phyloP scores from a whole-genome alignment of 2,329 filamentous ascomycete genomes.

The Fonsecaea monophora region DNA sequence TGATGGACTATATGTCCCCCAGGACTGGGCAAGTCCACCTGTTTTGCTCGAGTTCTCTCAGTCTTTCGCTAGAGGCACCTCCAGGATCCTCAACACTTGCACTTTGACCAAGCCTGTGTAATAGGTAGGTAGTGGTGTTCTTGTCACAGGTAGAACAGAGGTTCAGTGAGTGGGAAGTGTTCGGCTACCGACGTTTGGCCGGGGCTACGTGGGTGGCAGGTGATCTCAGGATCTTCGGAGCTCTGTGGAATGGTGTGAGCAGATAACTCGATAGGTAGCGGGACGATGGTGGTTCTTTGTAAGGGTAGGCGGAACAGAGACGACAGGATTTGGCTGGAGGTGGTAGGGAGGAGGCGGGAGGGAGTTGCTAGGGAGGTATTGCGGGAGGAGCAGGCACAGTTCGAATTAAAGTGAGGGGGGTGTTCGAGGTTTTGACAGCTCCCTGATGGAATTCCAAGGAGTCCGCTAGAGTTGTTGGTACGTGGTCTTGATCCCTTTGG shows the following conservation, averaged over 20 bases:
- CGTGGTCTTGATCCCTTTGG: background rate
- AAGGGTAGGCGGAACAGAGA: background rate
- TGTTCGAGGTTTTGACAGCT: slow-evolving; percentile 7
- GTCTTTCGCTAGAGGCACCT: background rate
- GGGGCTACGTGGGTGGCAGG: background rate
- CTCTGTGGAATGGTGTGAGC: background rate
- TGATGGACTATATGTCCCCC: slow-evolving; percentile 44
- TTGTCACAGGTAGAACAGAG: background rate
- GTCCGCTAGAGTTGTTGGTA: slow-evolving; percentile 8
- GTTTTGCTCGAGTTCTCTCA: background rate
- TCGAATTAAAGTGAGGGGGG: slow-evolving; percentile 8
- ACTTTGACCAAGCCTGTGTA: background rate
- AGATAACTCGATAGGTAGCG: background rate
- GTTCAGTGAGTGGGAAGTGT: slow-evolving; percentile 2
- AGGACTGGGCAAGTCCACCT: background rate
- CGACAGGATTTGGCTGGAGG: background rate
- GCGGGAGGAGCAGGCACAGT: background rate
- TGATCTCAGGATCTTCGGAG: slow-evolving; percentile 9
- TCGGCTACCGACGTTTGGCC: slow-evolving; percentile 14
- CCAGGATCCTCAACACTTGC: background rate
- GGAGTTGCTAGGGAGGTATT: background rate
- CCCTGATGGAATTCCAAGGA: slow-evolving; percentile 14
- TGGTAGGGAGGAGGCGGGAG: background rate
- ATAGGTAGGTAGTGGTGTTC: background rate
- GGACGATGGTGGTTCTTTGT: background rate